These are phyloP conservation scores for Aechmea fasciata DNA, from an alignment of 176 grass and related monocot genomes.

Conservation along the genomic window DNA sequence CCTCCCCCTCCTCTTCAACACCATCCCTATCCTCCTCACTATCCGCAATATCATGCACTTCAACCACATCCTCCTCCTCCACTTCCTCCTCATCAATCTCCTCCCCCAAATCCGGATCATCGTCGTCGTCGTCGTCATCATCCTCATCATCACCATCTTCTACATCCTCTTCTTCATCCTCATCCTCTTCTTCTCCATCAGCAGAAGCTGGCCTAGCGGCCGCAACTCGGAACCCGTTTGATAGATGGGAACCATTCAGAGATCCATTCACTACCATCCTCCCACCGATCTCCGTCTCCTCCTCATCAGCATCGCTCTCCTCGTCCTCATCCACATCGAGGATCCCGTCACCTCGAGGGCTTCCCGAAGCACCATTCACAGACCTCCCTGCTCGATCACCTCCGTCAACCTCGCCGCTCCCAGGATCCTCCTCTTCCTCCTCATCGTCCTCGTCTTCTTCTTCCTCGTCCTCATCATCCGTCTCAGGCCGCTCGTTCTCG, in stretches of 20 bases:
- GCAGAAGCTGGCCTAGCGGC: constrained; percentile 23
- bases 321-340: constrained; percentile 74
- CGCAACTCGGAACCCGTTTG: constrained; percentile 66
- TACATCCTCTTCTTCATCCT: constrained; percentile 44
- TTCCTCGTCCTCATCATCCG: constrained; percentile 80
- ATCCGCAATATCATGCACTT: constrained; percentile 49
- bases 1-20: constrained; percentile 50
- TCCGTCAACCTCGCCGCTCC: constrained; percentile 67
- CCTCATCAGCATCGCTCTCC: constrained; percentile 86
- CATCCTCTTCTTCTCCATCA: constrained; percentile 49
- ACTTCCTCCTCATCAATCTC: constrained; percentile 54
- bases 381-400: constrained; percentile 18
- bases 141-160: constrained; percentile 54
- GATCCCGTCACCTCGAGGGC: constrained; percentile 19
- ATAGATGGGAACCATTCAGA: not conserved
- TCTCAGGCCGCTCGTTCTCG: constrained; percentile 92
- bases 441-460: constrained; percentile 54
- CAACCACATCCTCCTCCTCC: constrained; percentile 58
- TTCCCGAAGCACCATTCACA: constrained; percentile 1
- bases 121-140: constrained; percentile 40
- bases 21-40: constrained; percentile 48
- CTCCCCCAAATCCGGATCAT: constrained; percentile 52
- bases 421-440: constrained; percentile 63
- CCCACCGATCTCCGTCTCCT: constrained; percentile 4
- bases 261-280: not conserved